Percentiles rank a stretch among this genome's conserved stretches.
Conservation (phyloP, 139 green algal genomes). For the Micractinium sp. region DNA sequence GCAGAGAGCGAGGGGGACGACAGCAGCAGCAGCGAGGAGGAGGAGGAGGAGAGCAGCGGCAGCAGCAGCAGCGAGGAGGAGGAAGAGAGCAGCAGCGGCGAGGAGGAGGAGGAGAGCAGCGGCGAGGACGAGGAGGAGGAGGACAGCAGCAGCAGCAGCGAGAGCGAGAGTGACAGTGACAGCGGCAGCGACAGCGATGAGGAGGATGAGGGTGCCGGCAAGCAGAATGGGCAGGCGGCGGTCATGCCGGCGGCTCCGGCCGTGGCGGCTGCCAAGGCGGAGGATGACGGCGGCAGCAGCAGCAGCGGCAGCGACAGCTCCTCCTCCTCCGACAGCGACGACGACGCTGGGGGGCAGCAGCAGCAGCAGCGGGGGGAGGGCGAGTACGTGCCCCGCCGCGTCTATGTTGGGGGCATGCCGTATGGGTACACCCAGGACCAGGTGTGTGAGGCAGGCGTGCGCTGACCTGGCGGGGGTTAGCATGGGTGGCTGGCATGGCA, state of each 20-base stretch:
- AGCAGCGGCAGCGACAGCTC: conserved; percentile 15
- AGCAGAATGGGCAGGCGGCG: not conserved
- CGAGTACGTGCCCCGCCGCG: conserved; percentile 48
- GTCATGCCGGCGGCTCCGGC: conserved; percentile 8
- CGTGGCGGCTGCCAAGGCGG: not conserved
- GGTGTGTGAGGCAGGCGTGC: conserved; percentile 6
- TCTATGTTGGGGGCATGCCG: conserved; percentile 94
- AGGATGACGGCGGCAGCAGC: conserved; percentile 24
- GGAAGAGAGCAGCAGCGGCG: not conserved
- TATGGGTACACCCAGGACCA: conserved; percentile 77
- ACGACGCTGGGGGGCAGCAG: not conserved
- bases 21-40: conserved; percentile 13
- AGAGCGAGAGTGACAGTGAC: not conserved
- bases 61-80: not conserved
- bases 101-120: conserved; percentile 3
- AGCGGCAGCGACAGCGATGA: not conserved
- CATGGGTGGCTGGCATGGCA: no score
- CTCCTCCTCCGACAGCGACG: conserved; percentile 8
- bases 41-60: not conserved
- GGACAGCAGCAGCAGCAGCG: not conserved
- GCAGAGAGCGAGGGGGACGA: not conserved
- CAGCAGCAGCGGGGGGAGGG: not conserved
- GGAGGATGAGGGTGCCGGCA: not conserved
- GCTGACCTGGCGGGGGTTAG: not conserved
- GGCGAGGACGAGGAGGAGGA: not conserved